Percentiles rank a stretch among this genome's conserved stretches.
These are phyloP conservation scores for Pisolithus sp. DNA, from an alignment of 768 basidiomycete genomes.

Conservation along the genomic window DNA sequence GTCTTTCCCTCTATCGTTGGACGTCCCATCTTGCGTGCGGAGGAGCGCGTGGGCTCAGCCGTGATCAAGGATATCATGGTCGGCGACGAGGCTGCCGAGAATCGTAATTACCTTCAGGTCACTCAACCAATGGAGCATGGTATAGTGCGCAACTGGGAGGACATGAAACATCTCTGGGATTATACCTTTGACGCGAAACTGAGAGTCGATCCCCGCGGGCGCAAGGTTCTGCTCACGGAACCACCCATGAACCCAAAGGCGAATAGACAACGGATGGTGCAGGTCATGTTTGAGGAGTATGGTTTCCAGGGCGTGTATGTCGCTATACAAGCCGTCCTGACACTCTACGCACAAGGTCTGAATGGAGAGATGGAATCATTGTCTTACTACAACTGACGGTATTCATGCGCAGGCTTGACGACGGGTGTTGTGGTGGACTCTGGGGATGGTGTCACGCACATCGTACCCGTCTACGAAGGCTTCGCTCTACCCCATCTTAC, in stretches of 20 bases:
- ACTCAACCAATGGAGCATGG: slow-evolving; percentile 99
- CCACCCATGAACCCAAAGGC: slow-evolving; percentile 98
- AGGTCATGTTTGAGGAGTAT: slow-evolving; percentile 99
- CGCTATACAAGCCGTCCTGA: slow-evolving; percentile 97
- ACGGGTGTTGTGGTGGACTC: slow-evolving; percentile 99
- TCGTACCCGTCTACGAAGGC: slow-evolving; percentile 97
- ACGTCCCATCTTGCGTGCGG: slow-evolving; percentile 93
- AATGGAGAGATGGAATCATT: slow-evolving; percentile 5
- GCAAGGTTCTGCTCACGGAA: slow-evolving; percentile 91
- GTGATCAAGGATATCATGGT: slow-evolving; percentile 97
- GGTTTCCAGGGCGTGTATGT: slow-evolving; percentile 94
- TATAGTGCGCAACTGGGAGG: slow-evolving; percentile 98
- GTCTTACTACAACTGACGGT: neutral
- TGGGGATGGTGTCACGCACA: slow-evolving; percentile 98
- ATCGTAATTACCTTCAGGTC: slow-evolving; percentile 92
- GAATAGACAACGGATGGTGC: slow-evolving; percentile 89
- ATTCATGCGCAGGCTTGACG: slow-evolving; percentile 66
- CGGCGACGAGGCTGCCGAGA: slow-evolving; percentile 92
- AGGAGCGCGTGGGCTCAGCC: slow-evolving; percentile 83
- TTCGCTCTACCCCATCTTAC: slow-evolving; percentile 94
- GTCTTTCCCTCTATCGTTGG: slow-evolving; percentile 97
- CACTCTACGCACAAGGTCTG: slow-evolving; percentile 96
- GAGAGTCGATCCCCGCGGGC: slow-evolving; percentile 75
- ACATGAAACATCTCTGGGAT: slow-evolving; percentile 98
- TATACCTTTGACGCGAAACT: slow-evolving; percentile 98